Conservation (phyloP, 2,329 filamentous ascomycete species). For the Chaetomiaceae sp. region DNA sequence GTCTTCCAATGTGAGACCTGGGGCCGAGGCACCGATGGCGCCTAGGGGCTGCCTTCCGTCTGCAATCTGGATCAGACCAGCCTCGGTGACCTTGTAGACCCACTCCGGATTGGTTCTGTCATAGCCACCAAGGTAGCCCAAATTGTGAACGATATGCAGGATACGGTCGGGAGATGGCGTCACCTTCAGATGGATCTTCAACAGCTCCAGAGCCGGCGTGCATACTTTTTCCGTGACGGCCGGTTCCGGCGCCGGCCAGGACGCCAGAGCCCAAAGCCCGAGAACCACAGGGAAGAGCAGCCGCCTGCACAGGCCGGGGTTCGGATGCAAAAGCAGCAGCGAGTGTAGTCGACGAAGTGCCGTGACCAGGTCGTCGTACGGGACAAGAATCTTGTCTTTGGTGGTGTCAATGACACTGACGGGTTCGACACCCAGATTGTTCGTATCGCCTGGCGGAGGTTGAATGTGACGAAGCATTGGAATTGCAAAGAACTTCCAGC, state of each 20-base stretch:
- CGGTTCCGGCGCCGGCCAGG: conserved; percentile 40
- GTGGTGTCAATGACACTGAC: conserved; percentile 44
- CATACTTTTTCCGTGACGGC: conserved; percentile 34
- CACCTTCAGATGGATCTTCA: conserved; percentile 56
- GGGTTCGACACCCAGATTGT: conserved; percentile 22
- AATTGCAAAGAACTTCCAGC: conserved; percentile 26
- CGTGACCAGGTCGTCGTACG: conserved; percentile 42
- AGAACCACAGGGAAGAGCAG: conserved; percentile 55
- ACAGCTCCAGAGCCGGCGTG: conserved; percentile 44
- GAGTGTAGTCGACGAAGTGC: conserved; percentile 53
- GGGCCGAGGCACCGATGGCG: background rate
- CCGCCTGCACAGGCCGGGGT: conserved; percentile 60
- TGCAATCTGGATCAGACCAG: conserved; percentile 51
- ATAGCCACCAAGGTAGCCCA: conserved; percentile 51
- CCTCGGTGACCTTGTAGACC: conserved; percentile 45
- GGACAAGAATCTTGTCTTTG: conserved; percentile 41
- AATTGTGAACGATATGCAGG: conserved; percentile 45
- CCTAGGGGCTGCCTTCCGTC: conserved; percentile 28
- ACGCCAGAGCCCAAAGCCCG: conserved; percentile 60
- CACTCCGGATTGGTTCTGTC: conserved; percentile 39
- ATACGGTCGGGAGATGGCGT: conserved; percentile 49
- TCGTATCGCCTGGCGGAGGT: conserved; percentile 16
- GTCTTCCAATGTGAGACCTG: conserved; percentile 32
- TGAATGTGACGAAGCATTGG: conserved; percentile 23
- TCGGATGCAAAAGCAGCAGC: conserved; percentile 60